phyloP scores from a whole-genome alignment of 2,329 filamentous ascomycete species.

The Ophiostoma piceae region DNA sequence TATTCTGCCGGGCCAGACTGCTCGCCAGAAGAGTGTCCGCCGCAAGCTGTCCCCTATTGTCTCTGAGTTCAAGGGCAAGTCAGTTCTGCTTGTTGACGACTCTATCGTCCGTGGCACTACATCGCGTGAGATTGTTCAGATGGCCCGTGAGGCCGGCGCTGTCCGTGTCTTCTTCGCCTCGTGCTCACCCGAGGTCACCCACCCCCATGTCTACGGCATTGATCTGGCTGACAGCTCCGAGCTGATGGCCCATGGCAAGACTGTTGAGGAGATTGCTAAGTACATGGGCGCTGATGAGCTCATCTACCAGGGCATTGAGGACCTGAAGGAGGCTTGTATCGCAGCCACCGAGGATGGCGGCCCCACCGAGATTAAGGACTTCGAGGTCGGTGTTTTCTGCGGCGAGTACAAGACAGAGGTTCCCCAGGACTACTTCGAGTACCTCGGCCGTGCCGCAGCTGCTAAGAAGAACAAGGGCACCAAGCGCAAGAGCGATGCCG shows the following conservation, averaged over 20 bases:
- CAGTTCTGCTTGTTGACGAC: constrained; percentile 82
- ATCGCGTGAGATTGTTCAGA: constrained; percentile 50
- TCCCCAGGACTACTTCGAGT: constrained; percentile 73
- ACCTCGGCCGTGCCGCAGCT: constrained; percentile 65
- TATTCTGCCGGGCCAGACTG: constrained; percentile 67
- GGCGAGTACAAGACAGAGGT: constrained; percentile 82
- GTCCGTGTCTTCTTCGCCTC: constrained; percentile 57
- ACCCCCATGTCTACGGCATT: constrained; percentile 67
- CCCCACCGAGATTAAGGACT: constrained; percentile 41
- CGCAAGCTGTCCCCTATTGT: constrained; percentile 85
- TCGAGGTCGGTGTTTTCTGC: constrained; percentile 89
- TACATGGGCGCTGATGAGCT: constrained; percentile 49
- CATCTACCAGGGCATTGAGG: constrained; percentile 57
- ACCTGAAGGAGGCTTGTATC: constrained; percentile 73
- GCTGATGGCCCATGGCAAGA: constrained; percentile 31
- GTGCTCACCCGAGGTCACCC: constrained; percentile 77
- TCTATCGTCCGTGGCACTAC: constrained; percentile 57
- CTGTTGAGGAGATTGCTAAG: constrained; percentile 40
- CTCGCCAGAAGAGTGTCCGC: constrained; percentile 77
- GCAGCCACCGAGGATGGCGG: constrained; percentile 58
- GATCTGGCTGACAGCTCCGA: constrained; percentile 40
- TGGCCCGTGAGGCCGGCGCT: constrained; percentile 41
- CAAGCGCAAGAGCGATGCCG: constrained; percentile 15
- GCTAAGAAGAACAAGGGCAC: constrained; percentile 43
- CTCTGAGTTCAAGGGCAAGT: constrained; percentile 74